These are phyloP conservation scores for Monosporascus sp. DNA, from an alignment of 2,329 filamentous ascomycete species.

Conservation along the genomic window DNA sequence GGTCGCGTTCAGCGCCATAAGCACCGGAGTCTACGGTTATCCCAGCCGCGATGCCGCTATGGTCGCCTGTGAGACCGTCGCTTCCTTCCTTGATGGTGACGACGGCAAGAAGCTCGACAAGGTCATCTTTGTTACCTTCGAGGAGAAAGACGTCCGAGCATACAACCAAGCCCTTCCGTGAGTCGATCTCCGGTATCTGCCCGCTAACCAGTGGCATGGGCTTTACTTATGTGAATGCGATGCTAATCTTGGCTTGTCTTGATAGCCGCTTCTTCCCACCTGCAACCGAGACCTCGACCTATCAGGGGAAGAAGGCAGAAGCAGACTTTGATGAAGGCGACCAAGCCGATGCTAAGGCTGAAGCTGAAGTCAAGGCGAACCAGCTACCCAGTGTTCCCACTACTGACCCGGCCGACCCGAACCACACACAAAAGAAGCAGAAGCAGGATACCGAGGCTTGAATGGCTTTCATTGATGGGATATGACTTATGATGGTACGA, in stretches of 20 bases:
- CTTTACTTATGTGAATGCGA: background rate
- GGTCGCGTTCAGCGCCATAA: constrained; percentile 78
- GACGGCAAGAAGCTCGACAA: constrained; percentile 53
- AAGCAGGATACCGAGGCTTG: constrained; percentile 18
- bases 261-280: constrained; percentile 22
- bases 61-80: constrained; percentile 59
- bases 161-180: constrained; percentile 72
- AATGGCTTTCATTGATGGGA: background rate
- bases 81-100: constrained; percentile 45
- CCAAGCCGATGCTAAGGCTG: constrained; percentile 5
- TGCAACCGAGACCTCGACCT: constrained; percentile 3
- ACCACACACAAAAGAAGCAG: constrained; percentile 28
- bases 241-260: background rate
- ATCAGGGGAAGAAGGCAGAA: constrained; percentile 9
- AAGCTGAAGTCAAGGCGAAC: constrained; percentile 20
- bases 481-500: background rate
- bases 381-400: constrained; percentile 32
- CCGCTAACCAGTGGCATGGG: background rate
- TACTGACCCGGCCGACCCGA: constrained; percentile 25
- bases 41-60: constrained; percentile 67
- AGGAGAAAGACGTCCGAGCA: constrained; percentile 67
- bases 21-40: constrained; percentile 87
- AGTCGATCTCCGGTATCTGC: constrained; percentile 30
- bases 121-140: constrained; percentile 82
- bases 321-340: constrained; percentile 4